These are phyloP conservation scores for Aspergillus pseudoglaucus DNA, from an alignment of 2,329 filamentous ascomycete genomes.

Conservation along the genomic window DNA sequence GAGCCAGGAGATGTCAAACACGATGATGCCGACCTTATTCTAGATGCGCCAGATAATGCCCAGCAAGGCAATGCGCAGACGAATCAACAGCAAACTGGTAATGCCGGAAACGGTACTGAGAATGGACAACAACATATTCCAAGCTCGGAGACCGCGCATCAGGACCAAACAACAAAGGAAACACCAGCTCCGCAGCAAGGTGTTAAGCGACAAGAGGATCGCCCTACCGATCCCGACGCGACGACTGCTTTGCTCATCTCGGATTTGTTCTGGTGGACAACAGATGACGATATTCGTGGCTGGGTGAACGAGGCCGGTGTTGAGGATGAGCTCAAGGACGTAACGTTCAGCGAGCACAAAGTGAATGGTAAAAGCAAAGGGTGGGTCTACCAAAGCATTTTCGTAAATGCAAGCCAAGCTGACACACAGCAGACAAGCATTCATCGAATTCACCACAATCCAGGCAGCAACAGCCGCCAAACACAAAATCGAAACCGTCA, in stretches of 20 bases:
- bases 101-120: constrained; percentile 16
- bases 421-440: constrained; percentile 55
- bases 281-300: constrained; percentile 86
- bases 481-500: constrained; percentile 65
- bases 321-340: constrained; percentile 80
- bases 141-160: constrained; percentile 11
- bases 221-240: constrained; percentile 53
- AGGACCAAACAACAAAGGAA: constrained; percentile 16
- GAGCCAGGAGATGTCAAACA: constrained; percentile 43
- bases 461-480: constrained; percentile 84
- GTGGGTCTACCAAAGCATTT: constrained; percentile 41
- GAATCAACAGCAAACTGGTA: constrained; percentile 14
- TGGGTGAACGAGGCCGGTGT: constrained; percentile 74
- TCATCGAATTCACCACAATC: constrained; percentile 74
- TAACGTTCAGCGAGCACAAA: constrained; percentile 97
- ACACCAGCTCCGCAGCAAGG: constrained; percentile 45
- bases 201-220: constrained; percentile 57
- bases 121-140: constrained; percentile 19
- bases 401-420: background rate
- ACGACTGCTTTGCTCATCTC: constrained; percentile 74
- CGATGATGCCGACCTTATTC: constrained; percentile 34
- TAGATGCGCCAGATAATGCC: constrained; percentile 31
- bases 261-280: constrained; percentile 94
- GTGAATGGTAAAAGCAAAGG: constrained; percentile 99
- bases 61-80: constrained; percentile 15